Evolutionary conservation across 1,284 basidiomycete genomes (phyloP).

Genomic region (Phylloporus sp.): DNA sequence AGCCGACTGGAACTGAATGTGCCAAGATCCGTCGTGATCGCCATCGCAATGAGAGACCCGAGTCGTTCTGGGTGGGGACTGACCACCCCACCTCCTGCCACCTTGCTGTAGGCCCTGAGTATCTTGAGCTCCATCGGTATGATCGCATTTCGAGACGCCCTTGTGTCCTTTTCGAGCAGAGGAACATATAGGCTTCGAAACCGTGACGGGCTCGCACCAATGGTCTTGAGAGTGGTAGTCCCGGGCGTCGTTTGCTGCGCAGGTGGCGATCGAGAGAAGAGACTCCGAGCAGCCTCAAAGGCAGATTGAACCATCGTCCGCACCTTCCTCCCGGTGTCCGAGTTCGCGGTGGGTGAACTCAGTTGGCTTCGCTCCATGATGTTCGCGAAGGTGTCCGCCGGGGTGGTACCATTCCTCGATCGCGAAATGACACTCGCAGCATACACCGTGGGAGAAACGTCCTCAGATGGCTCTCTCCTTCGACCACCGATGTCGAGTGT

Average conservation of each 20-base stretch:
- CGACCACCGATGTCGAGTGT: background rate
- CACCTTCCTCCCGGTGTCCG: background rate
- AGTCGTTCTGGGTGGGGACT: background rate
- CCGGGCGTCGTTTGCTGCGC: background rate
- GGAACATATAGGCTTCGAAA: constrained; percentile 8
- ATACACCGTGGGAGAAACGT: background rate
- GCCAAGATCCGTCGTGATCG: background rate
- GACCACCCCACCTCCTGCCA: background rate
- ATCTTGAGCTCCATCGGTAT: constrained; percentile 1
- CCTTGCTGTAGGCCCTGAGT: background rate
- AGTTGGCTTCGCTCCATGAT: background rate
- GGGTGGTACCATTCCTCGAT: background rate
- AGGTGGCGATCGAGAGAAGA: constrained; percentile 7
- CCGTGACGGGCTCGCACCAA: background rate
- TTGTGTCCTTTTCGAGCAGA: constrained; percentile 2
- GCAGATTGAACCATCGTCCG: background rate
- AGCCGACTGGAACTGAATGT: background rate
- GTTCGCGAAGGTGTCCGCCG: background rate
- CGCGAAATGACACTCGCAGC: background rate
- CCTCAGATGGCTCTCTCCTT: background rate
- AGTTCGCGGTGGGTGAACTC: background rate
- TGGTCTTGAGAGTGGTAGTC: background rate
- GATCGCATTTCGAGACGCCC: background rate
- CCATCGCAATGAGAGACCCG: background rate
- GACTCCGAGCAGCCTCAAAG: background rate